Conservation (phyloP, 2,329 filamentous ascomycete genomes). For the Shiraia bambusicola region DNA sequence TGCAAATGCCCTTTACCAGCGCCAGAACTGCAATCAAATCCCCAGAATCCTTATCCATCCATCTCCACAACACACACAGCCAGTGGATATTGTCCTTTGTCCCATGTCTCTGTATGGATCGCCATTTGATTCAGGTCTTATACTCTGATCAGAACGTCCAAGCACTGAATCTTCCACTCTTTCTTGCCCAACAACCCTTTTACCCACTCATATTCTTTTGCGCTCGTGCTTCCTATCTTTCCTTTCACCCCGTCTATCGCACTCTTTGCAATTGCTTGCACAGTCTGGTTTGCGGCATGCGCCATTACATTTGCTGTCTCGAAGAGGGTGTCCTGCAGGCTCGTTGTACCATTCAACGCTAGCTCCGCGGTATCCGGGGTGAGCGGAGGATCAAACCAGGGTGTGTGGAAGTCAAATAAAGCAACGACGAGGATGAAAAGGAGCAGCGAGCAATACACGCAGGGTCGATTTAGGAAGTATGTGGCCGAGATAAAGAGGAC, state of each 20-base stretch:
- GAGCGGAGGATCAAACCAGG: constrained; percentile 86
- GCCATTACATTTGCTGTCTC: constrained; percentile 67
- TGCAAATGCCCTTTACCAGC: constrained; percentile 24
- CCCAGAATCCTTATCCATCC: neutral
- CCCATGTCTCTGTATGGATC: too few relatives aligned
- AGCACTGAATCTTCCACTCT: constrained; percentile 88
- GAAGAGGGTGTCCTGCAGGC: constrained; percentile 34
- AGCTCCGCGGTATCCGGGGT: constrained; percentile 32
- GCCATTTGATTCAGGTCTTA: constrained; percentile 6
- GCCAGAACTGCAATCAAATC: constrained; percentile 17
- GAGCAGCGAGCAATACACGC: constrained; percentile 95
- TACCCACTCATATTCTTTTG: constrained; percentile 70
- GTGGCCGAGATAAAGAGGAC: constrained; percentile 72
- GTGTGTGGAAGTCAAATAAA: constrained; percentile 88
- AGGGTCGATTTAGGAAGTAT: constrained; percentile 94
- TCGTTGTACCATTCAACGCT: constrained; percentile 34
- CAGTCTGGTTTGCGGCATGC: constrained; percentile 62
- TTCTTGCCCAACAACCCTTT: constrained; percentile 76
- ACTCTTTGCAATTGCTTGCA: constrained; percentile 30
- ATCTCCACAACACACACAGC: neutral
- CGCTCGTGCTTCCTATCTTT: constrained; percentile 58
- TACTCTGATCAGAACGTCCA: constrained; percentile 82
- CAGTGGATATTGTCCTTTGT: neutral
- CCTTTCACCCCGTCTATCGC: constrained; percentile 31
- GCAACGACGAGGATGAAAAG: constrained; percentile 93